Base-by-base conservation (phyloP, 2,329 filamentous ascomycete genomes). In the Xylaria polymorpha region DNA sequence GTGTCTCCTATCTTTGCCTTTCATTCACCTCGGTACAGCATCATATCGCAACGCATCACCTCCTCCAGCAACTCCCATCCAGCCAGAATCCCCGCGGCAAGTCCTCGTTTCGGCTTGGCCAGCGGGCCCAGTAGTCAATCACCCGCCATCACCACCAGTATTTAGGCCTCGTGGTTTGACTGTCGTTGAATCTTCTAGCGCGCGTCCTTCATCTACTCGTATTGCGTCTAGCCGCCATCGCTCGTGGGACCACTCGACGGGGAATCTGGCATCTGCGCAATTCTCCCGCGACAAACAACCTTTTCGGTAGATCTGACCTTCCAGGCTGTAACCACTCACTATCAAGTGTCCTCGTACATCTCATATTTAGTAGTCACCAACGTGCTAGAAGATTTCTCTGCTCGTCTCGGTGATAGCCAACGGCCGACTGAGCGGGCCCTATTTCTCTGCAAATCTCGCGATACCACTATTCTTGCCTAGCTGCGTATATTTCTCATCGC, bases 371-470 rank as follows among this genome's bases (percentile, higher is more conserved):
- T 77, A 77, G 73, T 75, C 75, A 63, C 74, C 73, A 73, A 64
- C 71, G 66, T 71, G 70, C 73, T 72, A 76, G 64, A 73, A 69
- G 69, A 69, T 67, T 39, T 69, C 44, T 71, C 69, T 69, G 66
- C 72, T 74, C 69, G 69, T 73, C 74, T 74, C 70, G 75, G 74
- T 77, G 74, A 77, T 73, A 72, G 64, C 71, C 68, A 69, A 71
- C 73, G 67, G 66, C 64, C 46, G 57, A 63, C 72, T 67, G 70
- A 72, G 73, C 72, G 63, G 46, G 61, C 32, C n/a, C 67, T 62
- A 18, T 66, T 69, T 50, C 70, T 69, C 66, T 65, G 70, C 73
- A 71, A 69, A 61, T 71, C 64, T 69, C 59, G 72, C 69, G 70
- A 72, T 72, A 72, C 71, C 72, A 72, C 71, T 74, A 67, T 73